phyloP scores from a whole-genome alignment of 495 filamentous ascomycete species.

The Podospora appendiculata region DNA sequence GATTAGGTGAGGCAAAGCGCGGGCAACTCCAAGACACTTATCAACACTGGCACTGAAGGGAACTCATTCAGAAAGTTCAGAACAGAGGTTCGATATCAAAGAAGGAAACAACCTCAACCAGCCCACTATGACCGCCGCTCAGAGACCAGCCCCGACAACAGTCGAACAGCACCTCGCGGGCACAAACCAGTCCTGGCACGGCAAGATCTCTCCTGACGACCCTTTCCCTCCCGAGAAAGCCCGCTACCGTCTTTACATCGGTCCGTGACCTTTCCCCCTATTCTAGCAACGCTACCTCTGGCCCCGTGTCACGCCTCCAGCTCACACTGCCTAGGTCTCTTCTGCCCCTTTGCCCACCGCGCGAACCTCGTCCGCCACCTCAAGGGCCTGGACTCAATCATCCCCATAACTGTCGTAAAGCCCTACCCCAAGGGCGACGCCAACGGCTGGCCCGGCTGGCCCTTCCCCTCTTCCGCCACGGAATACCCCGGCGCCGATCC shows the following conservation, averaged over 20 bases:
- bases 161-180: conserved; percentile 5
- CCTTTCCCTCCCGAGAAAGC: conserved; percentile 54
- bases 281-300: not conserved
- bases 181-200: conserved; percentile 6
- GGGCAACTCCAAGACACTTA: too few species aligned
- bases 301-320: too few species aligned
- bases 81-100: too few species aligned
- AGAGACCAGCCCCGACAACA: not conserved
- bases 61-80: too few species aligned
- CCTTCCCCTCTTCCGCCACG: conserved; percentile 55
- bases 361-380: conserved; percentile 58
- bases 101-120: not conserved
- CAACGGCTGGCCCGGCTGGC: conserved; percentile 52
- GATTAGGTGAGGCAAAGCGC: too few species aligned
- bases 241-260: conserved; percentile 67
- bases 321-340: conserved; percentile 1
- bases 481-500: conserved; percentile 39
- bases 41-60: too few species aligned
- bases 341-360: conserved; percentile 50
- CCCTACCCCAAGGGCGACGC: conserved; percentile 26
- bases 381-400: conserved; percentile 60
- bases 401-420: conserved; percentile 52
- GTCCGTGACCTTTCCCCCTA: conserved; percentile 12
- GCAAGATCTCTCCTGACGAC: conserved; percentile 1
- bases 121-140: not conserved